Percentiles rank a stretch among this genome's conserved stretches.
Conservation (phyloP, 2,329 filamentous ascomycete genomes). For the Cytospora mali region DNA sequence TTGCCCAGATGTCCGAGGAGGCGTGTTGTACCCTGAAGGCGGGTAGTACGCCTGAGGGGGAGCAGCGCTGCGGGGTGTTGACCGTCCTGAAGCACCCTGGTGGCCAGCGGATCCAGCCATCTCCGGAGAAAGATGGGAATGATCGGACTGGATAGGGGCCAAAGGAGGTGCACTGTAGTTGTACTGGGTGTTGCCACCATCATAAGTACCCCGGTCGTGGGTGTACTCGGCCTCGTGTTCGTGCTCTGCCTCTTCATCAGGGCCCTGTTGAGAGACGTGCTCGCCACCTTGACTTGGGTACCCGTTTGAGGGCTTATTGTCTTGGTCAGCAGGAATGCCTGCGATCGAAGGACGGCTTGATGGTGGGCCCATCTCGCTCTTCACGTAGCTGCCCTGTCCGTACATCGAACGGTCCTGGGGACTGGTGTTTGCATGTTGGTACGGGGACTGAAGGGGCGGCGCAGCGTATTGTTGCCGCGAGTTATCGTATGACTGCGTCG, state of each 20-base stretch:
- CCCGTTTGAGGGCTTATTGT: conserved; percentile 67
- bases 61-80: conserved; percentile 79
- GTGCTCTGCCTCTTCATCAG: conserved; percentile 70
- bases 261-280: conserved; percentile 54
- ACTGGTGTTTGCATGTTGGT: conserved; percentile 63
- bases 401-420: conserved; percentile 66
- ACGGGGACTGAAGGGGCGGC: conserved; percentile 68
- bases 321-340: conserved; percentile 58
- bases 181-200: conserved; percentile 72
- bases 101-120: conserved; percentile 81
- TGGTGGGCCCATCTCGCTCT: conserved; percentile 87
- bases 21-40: conserved; percentile 73
- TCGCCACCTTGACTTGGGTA: conserved; percentile 56
- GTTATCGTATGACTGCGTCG: conserved; percentile 71
- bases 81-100: conserved; percentile 78
- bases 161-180: conserved; percentile 74
- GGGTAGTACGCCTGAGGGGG: conserved; percentile 74
- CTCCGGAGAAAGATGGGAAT: conserved; percentile 76
- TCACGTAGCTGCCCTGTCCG: conserved; percentile 72
- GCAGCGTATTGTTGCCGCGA: conserved; percentile 79
- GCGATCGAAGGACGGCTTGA: conserved; percentile 59
- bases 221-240: conserved; percentile 85
- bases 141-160: conserved; percentile 68
- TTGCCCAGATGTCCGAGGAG: conserved; percentile 69
- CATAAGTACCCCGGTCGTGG: conserved; percentile 77